These are phyloP conservation scores for Lactifluus hygrophoroides DNA, from an alignment of 768 basidiomycete genomes.

Conservation along the genomic window DNA sequence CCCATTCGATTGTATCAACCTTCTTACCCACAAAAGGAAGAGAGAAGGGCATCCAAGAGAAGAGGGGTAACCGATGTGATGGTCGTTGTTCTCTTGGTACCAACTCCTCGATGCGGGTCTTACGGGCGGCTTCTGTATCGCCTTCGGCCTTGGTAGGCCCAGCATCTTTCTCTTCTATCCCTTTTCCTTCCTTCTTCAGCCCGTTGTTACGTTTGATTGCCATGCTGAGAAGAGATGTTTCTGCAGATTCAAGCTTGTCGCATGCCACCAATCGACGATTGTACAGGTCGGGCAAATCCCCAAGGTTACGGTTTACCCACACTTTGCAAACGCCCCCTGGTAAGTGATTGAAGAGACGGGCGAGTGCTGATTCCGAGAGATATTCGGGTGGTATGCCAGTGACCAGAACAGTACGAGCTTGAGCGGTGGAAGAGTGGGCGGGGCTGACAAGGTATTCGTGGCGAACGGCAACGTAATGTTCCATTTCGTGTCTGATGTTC, in stretches of 20 bases:
- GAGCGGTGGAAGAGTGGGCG: constrained; percentile 64
- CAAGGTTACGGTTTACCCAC: constrained; percentile 88
- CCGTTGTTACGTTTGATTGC: constrained; percentile 64
- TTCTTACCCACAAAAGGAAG: constrained; percentile 71
- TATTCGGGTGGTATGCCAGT: constrained; percentile 80
- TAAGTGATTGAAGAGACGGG: constrained; percentile 63
- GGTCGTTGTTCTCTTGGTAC: constrained; percentile 74
- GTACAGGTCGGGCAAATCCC: constrained; percentile 77
- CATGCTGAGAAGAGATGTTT: constrained; percentile 66
- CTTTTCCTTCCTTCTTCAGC: constrained; percentile 39
- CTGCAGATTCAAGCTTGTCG: constrained; percentile 78
- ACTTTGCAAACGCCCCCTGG: constrained; percentile 88
- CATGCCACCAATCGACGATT: constrained; percentile 67
- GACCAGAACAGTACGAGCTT: constrained; percentile 85
- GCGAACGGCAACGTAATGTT: constrained; percentile 66
- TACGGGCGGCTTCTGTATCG: constrained; percentile 26
- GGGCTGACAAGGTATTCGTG: constrained; percentile 76
- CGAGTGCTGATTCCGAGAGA: constrained; percentile 60
- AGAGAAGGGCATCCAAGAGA: constrained; percentile 43
- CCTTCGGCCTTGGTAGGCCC: constrained; percentile 12
- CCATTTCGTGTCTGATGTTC: constrained; percentile 75
- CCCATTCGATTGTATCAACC: constrained; percentile 93
- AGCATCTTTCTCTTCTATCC: constrained; percentile 25
- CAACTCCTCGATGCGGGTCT: constrained; percentile 30
- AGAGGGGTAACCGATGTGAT: constrained; percentile 54